Base-by-base conservation (phyloP, 2,329 filamentous ascomycete genomes). In the Claviceps fusiformis region DNA sequence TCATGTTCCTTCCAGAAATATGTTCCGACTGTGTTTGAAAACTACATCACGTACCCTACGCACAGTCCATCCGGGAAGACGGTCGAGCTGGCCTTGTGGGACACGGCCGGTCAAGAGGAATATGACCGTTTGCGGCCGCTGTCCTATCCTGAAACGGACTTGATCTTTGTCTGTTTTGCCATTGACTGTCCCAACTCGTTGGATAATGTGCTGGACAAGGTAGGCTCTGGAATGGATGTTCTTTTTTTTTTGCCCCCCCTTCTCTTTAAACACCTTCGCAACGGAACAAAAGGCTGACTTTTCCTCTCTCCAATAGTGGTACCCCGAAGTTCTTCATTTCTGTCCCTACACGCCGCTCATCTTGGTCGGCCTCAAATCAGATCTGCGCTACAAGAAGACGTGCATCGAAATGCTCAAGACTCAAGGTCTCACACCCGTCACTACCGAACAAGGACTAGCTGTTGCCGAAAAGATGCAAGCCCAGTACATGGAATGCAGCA, bases 361-460 rank as follows among this genome's bases (percentile, higher is more conserved):
- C 67, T 87, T 98, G 55, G 87, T 96, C 62, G 93, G 92, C 57
- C 84, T 98, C 66, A 98, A 98, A 73, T 96, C 92, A 29, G 93
- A 98, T 71, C 84, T 98, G 58, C 90, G 93, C 64, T 82, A 86
- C 74, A 97, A 97, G 78, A 86, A 89, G 72, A 92, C 90, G 53
- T 97, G 93, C 73, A 95, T 97, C 72, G 93, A 98, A 69, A 90
- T 98, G 69, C 89, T 98, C 72, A 96, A 95, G 75, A 95, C 92
- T 17, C 93, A 98, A 71, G 93, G 93, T 50, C 80, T 98, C 57
- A 97, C 92, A 2, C 93, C 93, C 5, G 92, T 98, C 51, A 96
- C 91, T 1, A 83, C 84, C 52, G 88, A 95, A 64, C 92, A 98
- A 72, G 93, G 92, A 59, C 81, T 86, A 67, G 80, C 82, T 9